These are phyloP conservation scores for Talaromyces islandicus DNA, from an alignment of 2,329 filamentous ascomycete species.

Conservation along the genomic window DNA sequence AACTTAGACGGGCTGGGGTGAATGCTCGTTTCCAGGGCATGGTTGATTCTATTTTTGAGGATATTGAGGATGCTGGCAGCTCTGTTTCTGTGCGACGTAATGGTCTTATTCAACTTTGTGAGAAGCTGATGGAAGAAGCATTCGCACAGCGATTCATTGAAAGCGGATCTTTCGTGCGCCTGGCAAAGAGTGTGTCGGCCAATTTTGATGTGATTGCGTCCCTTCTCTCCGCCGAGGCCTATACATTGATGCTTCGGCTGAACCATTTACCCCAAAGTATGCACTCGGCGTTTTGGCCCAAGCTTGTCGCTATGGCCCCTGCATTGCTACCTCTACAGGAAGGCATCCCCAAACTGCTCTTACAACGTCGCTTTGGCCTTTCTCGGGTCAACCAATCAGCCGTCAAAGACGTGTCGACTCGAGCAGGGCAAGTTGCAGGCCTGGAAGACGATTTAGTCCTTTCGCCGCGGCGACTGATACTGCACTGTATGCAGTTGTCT, in stretches of 20 bases:
- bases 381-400: slow-evolving; percentile 26
- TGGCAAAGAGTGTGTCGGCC: slow-evolving; percentile 57
- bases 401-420: slow-evolving; percentile 21
- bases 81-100: slow-evolving; percentile 45
- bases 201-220: slow-evolving; percentile 48
- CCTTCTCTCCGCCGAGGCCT: slow-evolving; percentile 28
- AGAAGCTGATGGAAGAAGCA: slow-evolving; percentile 42
- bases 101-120: slow-evolving; percentile 51
- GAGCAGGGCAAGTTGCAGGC: slow-evolving; percentile 18
- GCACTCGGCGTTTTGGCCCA: slow-evolving; percentile 24
- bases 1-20: slow-evolving; percentile 54
- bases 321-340: slow-evolving; percentile 22
- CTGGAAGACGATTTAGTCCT: slow-evolving; percentile 18
- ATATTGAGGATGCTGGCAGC: slow-evolving; percentile 46
- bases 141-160: slow-evolving; percentile 57
- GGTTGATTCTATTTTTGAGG: slow-evolving; percentile 52
- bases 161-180: slow-evolving; percentile 62
- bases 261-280: slow-evolving; percentile 23
- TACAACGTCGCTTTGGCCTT: slow-evolving; percentile 17
- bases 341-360: slow-evolving; percentile 21
- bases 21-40: slow-evolving; percentile 53
- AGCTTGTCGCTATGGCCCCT: slow-evolving; percentile 23
- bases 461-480: slow-evolving; percentile 27
- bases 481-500: slow-evolving; percentile 27
- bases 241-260: slow-evolving; percentile 23